phyloP scores from a whole-genome alignment of 108 stramenopile genomes.

The Cyclotella kingstonii region DNA sequence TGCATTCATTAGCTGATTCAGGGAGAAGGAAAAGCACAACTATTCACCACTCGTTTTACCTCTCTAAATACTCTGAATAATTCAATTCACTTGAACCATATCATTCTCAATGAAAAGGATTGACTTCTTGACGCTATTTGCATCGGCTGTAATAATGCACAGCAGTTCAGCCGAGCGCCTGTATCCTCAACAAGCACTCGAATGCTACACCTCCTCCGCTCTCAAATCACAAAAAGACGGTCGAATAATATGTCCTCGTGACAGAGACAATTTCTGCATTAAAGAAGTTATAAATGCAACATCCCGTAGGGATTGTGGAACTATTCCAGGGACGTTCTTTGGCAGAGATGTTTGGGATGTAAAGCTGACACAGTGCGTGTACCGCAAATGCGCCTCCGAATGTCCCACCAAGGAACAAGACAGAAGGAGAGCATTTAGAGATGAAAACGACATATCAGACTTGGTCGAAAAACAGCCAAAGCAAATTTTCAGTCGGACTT shows the following conservation, averaged over 20 bases:
- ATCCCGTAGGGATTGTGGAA: conserved; percentile 28
- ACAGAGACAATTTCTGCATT: conserved; percentile 15
- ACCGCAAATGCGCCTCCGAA: conserved; percentile 22
- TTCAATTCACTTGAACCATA: too few relatives aligned
- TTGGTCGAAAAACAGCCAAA: conserved; percentile 2
- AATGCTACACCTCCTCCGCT: conserved; percentile 33
- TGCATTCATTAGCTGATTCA: too few relatives aligned
- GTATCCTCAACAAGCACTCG: conserved; percentile 23
- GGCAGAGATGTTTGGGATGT: conserved; percentile 37
- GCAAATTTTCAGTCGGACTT: conserved; percentile 21
- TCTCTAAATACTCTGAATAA: too few relatives aligned
- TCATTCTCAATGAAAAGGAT: background rate
- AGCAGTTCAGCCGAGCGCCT: background rate
- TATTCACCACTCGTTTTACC: too few relatives aligned
- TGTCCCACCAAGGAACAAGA: conserved; percentile 28
- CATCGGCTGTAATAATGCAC: background rate
- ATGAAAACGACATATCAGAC: background rate
- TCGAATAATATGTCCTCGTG: conserved; percentile 22
- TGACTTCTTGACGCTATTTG: background rate
- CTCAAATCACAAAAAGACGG: conserved; percentile 33
- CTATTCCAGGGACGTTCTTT: conserved; percentile 14
- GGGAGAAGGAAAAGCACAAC: too few relatives aligned
- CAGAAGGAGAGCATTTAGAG: conserved; percentile 15
- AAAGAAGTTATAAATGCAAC: conserved; percentile 35
- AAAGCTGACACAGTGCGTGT: conserved; percentile 35